Base-by-base conservation (phyloP, 2,329 filamentous ascomycete species). In the Tolypocladium album region DNA sequence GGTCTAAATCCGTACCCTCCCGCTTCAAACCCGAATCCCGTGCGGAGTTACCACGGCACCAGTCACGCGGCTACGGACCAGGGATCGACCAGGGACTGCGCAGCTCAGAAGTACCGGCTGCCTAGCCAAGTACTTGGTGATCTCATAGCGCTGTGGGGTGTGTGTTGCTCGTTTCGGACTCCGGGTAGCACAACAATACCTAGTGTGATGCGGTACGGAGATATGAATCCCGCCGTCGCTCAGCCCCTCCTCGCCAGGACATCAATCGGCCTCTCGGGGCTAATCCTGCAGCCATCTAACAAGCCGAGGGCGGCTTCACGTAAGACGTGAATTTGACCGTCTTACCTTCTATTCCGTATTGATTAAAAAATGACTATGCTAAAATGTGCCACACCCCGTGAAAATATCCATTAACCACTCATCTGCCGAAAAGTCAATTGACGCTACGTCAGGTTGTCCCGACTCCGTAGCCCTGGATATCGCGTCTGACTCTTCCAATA, bases 371-470 rank as follows among this genome's bases (percentile, higher is more conserved):
- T 6, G 3, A 4, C 43, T 27, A 24, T 40, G 55, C 47, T 55
- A 40, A 13, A 55, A 36, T 24, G 34, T 40, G 17, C 34, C n/a
- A 40, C 11, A 15, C 1, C 22, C 24, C 11, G 36, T 11, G 6
- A 56, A 40, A n/a, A 56, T 27, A n/a, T 58, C 56, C 31, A 22
- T 47, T 7, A 40, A 57, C 39, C 58, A 59, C 34, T 36, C 24
- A 47, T 65, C 64, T 5, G 60, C 55, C 5, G 52, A 50, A 39
- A 61, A 55, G 20, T 64, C 62, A 58, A 61, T 61, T 20, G 53
- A 13, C 20, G 13, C 4, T 11, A 57, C 56, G 40, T 50, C 58
- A 24, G 36, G 27, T 4, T n/a, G 39, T 1, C 42, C 59, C 3
- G 40, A 20, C 27, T 15, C 47, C 36, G 36, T 11, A 11, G 52